phyloP scores from a whole-genome alignment of 129 eudicot genomes.

The Escallonia rubra region DNA sequence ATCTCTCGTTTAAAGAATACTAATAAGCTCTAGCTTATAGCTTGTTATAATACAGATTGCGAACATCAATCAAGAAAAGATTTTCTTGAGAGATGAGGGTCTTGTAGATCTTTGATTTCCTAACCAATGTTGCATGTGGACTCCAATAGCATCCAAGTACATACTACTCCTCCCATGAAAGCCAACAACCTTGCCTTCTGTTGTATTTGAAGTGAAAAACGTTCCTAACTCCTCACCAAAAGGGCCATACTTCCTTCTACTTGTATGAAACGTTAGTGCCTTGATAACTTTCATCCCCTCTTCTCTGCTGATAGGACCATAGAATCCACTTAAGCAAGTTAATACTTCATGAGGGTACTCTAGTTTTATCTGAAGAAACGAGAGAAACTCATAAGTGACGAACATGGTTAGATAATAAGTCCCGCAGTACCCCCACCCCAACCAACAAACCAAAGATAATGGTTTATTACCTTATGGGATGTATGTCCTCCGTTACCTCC shows the following conservation, averaged over 20 bases:
- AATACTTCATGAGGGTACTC: constrained; percentile 55
- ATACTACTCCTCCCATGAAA: constrained; percentile 62
- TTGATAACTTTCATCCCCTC: constrained; percentile 29
- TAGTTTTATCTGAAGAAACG: constrained; percentile 31
- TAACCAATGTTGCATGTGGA: constrained; percentile 67
- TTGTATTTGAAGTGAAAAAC: constrained; percentile 37
- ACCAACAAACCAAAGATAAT: not conserved
- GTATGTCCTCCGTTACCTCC: constrained; percentile 38
- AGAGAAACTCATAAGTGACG: no score
- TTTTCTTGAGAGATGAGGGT: constrained; percentile 30
- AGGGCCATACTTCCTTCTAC: constrained; percentile 44
- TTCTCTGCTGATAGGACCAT: constrained; percentile 37
- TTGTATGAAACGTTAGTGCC: constrained; percentile 38
- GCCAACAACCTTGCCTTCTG: constrained; percentile 57
- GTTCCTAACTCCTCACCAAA: constrained; percentile 50
- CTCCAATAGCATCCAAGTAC: constrained; percentile 63
- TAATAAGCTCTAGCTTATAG: not conserved
- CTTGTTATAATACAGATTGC: not conserved
- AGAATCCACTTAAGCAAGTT: constrained; percentile 45
- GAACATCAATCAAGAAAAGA: constrained; percentile 27
- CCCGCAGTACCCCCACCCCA: no score
- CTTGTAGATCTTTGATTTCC: constrained; percentile 32
- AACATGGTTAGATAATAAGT: no score
- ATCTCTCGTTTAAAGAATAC: no score
- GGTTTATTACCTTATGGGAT: constrained; percentile 30